Base-by-base conservation (phyloP, 1,284 basidiomycete species). In the Schizophyllum amplum region DNA sequence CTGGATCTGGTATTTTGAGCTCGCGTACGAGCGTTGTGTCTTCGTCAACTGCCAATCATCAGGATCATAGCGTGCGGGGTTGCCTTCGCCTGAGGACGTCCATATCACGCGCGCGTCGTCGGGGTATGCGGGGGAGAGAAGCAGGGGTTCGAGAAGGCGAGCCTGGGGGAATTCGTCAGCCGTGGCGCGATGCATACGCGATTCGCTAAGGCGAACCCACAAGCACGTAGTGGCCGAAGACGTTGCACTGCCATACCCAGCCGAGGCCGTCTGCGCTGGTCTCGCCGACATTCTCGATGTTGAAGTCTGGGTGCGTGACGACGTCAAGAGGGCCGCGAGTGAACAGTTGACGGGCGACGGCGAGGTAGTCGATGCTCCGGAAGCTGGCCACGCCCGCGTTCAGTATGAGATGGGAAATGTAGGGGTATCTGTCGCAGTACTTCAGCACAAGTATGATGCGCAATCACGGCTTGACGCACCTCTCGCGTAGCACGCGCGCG, bases 171-270 rank as follows among this genome's bases (percentile, higher is more conserved):
- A 23, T 22, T 24, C 6, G 49, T 55, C 25, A 24, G 24, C 20
- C 23, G 23, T 21, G 42, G 48, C 24, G 21, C 13, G 33, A 42
- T 52, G 54, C 33, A 24, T 5, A 23, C 50, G 21, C 24, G n/a
- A n/a, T n/a, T n/a, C n/a, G n/a, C n/a, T n/a, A n/a, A n/a, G n/a
- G n/a, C n/a, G n/a, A 13, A 77, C 89, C 60, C 63, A 94, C 92
- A 64, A 96, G 71, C 46, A 82, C 61, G 66, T 90, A 95, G 65
- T 92, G 90, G 0, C 88, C 85, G 56, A 95, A 90, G 22, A 93
- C 76, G 64, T 95, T 95, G 56, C 84, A 86, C 65, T 94, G 89
- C 90, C 90, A 96, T 6, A 88, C 81, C 75, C 78, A 84, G 0
- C 93, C 93, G 0, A 93, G 70, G 21, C 87, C 83, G 57, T 94